These are phyloP conservation scores for Botrytis elliptica DNA, from an alignment of 2,329 filamentous ascomycete species.

Conservation along the genomic window DNA sequence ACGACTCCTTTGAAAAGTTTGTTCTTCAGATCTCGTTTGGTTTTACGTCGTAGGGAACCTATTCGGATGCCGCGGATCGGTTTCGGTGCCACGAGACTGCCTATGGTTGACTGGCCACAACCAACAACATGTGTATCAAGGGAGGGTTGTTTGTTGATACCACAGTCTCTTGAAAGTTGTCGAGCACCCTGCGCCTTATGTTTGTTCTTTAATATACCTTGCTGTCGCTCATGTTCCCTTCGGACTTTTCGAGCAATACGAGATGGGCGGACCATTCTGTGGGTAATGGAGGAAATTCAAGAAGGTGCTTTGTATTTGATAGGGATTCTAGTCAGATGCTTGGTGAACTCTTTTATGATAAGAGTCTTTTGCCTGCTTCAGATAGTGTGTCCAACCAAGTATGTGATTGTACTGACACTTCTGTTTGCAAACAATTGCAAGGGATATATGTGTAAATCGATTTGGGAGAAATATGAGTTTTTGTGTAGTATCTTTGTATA, in stretches of 20 bases:
- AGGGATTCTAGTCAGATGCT: neutral
- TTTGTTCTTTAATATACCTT: slow-evolving; percentile 12
- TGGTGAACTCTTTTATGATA: neutral
- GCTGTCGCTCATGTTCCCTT: slow-evolving; percentile 21
- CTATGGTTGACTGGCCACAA: slow-evolving; percentile 1
- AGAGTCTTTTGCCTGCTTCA: neutral
- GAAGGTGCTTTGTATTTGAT: neutral
- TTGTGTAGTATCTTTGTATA: neutral
- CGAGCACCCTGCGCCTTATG: neutral
- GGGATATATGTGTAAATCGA: neutral
- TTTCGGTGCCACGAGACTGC: neutral
- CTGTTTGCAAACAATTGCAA: neutral
- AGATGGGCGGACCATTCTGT: slow-evolving; percentile 21
- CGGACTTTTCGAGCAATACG: slow-evolving; percentile 18
- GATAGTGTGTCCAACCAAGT: neutral
- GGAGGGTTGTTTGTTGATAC: neutral
- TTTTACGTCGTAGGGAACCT: neutral
- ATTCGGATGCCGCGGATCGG: neutral
- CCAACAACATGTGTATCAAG: neutral
- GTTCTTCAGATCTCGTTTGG: slow-evolving; percentile 14
- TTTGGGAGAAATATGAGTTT: too few species aligned
- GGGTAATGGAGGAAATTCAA: neutral
- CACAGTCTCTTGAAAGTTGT: neutral
- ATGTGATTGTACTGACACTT: neutral
- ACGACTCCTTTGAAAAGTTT: slow-evolving; percentile 20